A percentile compares a stretch with the other conserved stretches of the same genome.
These are phyloP conservation scores for Hypoxylon lienhwacheense DNA, from an alignment of 495 filamentous ascomycete species.

Conservation along the genomic window DNA sequence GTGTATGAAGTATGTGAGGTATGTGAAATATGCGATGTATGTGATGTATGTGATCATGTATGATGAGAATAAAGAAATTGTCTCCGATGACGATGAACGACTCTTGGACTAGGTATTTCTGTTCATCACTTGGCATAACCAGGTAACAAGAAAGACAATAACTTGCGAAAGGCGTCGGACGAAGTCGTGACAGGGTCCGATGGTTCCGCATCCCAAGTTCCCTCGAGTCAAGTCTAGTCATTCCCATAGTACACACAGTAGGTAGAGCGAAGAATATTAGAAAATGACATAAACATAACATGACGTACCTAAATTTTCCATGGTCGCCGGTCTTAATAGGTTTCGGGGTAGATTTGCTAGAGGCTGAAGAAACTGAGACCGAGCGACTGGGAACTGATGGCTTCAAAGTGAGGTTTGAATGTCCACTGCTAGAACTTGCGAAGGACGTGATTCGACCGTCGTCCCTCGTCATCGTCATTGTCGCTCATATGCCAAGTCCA, in stretches of 20 bases:
- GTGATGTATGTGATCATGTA: too few species aligned
- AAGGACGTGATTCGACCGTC: slow-evolving; percentile 64
- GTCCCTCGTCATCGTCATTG: slow-evolving; percentile 61
- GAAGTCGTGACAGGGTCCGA: slow-evolving; percentile 16
- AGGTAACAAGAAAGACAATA: neutral
- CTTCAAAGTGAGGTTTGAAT: slow-evolving; percentile 61
- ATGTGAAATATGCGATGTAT: too few species aligned
- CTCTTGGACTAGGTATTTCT: slow-evolving; percentile 1
- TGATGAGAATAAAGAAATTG: slow-evolving; percentile 27
- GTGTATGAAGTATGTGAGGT: too few species aligned
- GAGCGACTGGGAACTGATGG: slow-evolving; percentile 53
- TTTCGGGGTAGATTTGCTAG: slow-evolving; percentile 53
- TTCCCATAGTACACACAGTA: too few species aligned
- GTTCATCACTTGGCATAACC: slow-evolving; percentile 2
- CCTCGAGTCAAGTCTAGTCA: neutral
- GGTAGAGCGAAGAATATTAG: slow-evolving; percentile 8
- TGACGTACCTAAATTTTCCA: slow-evolving; percentile 49
- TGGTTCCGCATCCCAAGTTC: slow-evolving; percentile 9
- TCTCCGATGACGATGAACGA: slow-evolving; percentile 1
- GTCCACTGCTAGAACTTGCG: slow-evolving; percentile 63
- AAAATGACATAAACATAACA: neutral
- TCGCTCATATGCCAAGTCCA: slow-evolving; percentile 30
- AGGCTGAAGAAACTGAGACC: slow-evolving; percentile 49
- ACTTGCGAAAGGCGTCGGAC: slow-evolving; percentile 10
- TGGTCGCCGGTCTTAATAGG: slow-evolving; percentile 60